phyloP scores from a whole-genome alignment of 2,329 filamentous ascomycete genomes.

The Diaporthe batatas region DNA sequence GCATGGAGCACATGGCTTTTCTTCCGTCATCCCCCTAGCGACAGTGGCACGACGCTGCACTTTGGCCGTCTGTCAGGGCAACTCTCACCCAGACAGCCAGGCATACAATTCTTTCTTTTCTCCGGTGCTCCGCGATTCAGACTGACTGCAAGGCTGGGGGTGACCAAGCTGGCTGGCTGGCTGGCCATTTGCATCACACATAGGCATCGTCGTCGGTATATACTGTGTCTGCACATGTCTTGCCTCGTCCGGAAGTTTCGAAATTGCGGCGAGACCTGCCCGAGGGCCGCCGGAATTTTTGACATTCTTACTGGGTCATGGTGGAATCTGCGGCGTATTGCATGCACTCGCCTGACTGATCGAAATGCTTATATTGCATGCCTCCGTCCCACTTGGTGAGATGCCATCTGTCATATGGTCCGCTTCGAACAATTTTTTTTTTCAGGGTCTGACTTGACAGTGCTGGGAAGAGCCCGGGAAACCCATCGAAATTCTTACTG shows the following conservation, averaged over 20 bases:
- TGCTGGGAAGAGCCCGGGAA: conserved; percentile 18
- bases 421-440: conserved; percentile 6
- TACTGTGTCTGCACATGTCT: conserved; percentile 16
- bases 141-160: too few relatives aligned
- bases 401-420: conserved; percentile 32
- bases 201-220: conserved; percentile 18
- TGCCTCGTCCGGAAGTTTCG: conserved; percentile 10
- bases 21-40: conserved; percentile 22
- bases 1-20: conserved; percentile 29
- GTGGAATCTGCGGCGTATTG: conserved; percentile 32
- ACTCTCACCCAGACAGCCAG: not conserved
- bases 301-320: conserved; percentile 34
- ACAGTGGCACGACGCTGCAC: conserved; percentile 17
- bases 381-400: conserved; percentile 30
- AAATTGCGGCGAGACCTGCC: conserved; percentile 34
- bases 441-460: conserved; percentile 13
- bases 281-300: conserved; percentile 23
- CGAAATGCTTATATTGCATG: conserved; percentile 35
- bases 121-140: not conserved
- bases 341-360: conserved; percentile 28
- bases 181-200: not conserved
- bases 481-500: too few relatives aligned
- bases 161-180: not conserved
- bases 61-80: not conserved
- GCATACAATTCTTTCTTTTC: not conserved